Percentiles rank a stretch among this genome's conserved stretches.
Evolutionary conservation across 805 yeast species (phyloP).

Genomic region (Candida piceae): DNA sequence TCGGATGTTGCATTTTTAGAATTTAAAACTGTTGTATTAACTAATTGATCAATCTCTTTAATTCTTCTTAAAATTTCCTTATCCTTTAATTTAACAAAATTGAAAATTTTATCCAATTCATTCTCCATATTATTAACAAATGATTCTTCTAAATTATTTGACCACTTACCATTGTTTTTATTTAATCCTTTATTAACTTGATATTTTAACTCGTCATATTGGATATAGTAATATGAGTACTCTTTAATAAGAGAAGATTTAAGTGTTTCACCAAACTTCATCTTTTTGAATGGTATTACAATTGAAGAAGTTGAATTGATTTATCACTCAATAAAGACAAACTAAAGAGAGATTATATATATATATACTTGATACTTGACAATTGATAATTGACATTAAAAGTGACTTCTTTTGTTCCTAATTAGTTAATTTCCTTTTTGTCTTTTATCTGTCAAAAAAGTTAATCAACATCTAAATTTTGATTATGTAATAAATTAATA

Average conservation of each 20-base stretch:
- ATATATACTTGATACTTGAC: too few relatives aligned
- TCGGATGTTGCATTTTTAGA: constrained; percentile 33
- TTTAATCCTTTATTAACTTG: constrained; percentile 67
- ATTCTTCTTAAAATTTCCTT: constrained; percentile 83
- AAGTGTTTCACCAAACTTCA: constrained; percentile 96
- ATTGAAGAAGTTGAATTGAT: too few relatives aligned
- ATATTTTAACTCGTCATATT: constrained; percentile 86
- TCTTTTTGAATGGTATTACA: too few relatives aligned
- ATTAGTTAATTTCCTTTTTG: too few relatives aligned
- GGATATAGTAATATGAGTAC: constrained; percentile 84
- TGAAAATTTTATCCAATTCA: constrained; percentile 89
- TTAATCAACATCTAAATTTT: too few relatives aligned
- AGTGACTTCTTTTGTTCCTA: too few relatives aligned
- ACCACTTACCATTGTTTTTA: constrained; percentile 58
- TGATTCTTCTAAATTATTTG: constrained; percentile 71
- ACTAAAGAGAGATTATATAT: too few relatives aligned
- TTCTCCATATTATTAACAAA: constrained; percentile 71
- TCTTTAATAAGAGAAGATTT: constrained; percentile 85
- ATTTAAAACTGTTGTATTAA: constrained; percentile 49
- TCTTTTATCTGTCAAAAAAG: too few relatives aligned
- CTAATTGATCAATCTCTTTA: constrained; percentile 72
- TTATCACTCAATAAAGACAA: too few relatives aligned
- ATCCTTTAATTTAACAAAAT: constrained; percentile 83
- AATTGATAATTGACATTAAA: too few relatives aligned
- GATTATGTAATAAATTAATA: too few relatives aligned